These are phyloP conservation scores for Lotmaria passim DNA, from an alignment of 208 protist genomes.

Conservation along the genomic window DNA sequence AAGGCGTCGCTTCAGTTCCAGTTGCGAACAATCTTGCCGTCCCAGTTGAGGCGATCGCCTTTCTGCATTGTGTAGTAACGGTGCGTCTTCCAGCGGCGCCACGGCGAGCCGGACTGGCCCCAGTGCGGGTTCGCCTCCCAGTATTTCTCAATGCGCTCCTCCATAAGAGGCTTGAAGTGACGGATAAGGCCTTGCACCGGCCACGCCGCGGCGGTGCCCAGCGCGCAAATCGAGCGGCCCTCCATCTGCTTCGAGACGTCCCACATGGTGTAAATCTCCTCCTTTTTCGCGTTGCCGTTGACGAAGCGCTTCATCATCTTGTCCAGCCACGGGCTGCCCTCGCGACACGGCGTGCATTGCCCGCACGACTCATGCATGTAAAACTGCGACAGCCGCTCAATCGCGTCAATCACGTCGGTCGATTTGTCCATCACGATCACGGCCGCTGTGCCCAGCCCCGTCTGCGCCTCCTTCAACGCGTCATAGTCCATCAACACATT, in stretches of 20 bases:
- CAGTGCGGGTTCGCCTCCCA: slow-evolving; percentile 90
- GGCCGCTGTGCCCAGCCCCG: slow-evolving; percentile 98
- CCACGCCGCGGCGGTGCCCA: slow-evolving; percentile 98
- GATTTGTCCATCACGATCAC: slow-evolving; percentile 99
- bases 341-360: slow-evolving; percentile 98
- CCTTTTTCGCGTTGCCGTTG: slow-evolving; percentile 95
- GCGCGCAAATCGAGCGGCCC: slow-evolving; percentile 99
- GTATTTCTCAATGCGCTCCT: slow-evolving; percentile 94
- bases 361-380: slow-evolving; percentile 98
- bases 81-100: slow-evolving; percentile 88
- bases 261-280: slow-evolving; percentile 98
- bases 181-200: slow-evolving; percentile 98
- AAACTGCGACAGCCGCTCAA: slow-evolving; percentile 96
- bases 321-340: slow-evolving; percentile 96
- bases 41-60: slow-evolving; percentile 86
- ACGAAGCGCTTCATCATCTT: slow-evolving; percentile 98
- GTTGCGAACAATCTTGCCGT: slow-evolving; percentile 90
- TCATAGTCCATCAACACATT: slow-evolving; percentile 99
- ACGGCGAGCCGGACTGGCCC: slow-evolving; percentile 81
- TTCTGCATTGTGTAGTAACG: slow-evolving; percentile 93
- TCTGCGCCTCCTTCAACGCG: slow-evolving; percentile 91
- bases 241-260: slow-evolving; percentile 98
- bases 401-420: slow-evolving; percentile 96
- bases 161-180: slow-evolving; percentile 96
- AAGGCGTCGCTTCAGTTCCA: slow-evolving; percentile 60